Conservation (phyloP, 1,139 yeast genomes). For the Taphrina deformans region DNA sequence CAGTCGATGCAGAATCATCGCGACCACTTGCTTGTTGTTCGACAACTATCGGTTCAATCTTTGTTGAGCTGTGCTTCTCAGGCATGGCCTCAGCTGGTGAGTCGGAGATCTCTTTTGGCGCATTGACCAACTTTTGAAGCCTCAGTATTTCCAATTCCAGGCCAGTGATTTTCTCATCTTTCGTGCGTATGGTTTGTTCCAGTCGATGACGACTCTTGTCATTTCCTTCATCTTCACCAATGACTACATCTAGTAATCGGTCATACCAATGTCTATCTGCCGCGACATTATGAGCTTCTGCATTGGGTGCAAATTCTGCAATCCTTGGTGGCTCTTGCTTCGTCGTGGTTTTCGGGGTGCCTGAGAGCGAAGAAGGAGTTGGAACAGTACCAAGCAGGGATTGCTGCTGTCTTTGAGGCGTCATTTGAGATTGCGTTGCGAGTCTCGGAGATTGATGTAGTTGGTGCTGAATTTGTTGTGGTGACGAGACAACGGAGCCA, state of each 20-base stretch:
- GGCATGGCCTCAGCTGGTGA: not conserved
- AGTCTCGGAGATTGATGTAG: constrained; percentile 4
- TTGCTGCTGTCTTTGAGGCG: constrained; percentile 5
- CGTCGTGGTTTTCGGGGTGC: not conserved
- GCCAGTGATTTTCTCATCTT: constrained; percentile 19
- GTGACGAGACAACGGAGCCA: not conserved
- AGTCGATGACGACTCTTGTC: constrained; percentile 21
- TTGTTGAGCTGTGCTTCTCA: not conserved
- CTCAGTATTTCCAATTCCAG: constrained; percentile 20
- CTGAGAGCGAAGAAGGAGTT: constrained; percentile 21
- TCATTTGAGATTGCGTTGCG: constrained; percentile 4
- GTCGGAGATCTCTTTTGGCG: not conserved
- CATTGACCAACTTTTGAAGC: constrained; percentile 7
- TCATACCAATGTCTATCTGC: constrained; percentile 47
- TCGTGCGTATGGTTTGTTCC: constrained; percentile 5
- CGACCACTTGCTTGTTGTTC: not conserved
- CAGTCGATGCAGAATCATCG: not conserved
- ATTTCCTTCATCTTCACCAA: constrained; percentile 56
- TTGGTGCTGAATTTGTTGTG: not conserved
- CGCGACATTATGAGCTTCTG: not conserved
- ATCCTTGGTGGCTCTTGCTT: not conserved
- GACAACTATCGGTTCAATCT: not conserved
- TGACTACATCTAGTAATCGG: constrained; percentile 53
- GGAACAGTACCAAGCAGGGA: constrained; percentile 20
- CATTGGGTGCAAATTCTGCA: constrained; percentile 25